Conservation (phyloP, 768 basidiomycete species). For the Amanita pallidorosea region DNA sequence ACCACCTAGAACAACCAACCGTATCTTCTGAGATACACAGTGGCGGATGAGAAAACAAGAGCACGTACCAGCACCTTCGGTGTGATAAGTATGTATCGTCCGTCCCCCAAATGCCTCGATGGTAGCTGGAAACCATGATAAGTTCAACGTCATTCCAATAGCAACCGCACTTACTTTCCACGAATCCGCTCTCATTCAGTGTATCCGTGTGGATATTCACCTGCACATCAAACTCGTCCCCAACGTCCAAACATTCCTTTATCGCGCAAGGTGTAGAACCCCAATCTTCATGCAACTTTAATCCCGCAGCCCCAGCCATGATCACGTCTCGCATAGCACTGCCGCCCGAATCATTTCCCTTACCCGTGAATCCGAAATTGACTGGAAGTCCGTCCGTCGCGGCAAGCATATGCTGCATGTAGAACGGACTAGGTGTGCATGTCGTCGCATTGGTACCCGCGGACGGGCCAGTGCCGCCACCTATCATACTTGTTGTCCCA, state of each 20-base stretch:
- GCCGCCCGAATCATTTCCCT: slow-evolving; percentile 84
- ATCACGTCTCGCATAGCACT: slow-evolving; percentile 72
- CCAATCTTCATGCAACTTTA: slow-evolving; percentile 99
- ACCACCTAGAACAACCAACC: slow-evolving; percentile 40
- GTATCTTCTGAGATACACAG: slow-evolving; percentile 1
- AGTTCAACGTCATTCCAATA: not conserved
- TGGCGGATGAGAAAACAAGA: not conserved
- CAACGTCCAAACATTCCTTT: slow-evolving; percentile 64
- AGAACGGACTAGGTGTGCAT: slow-evolving; percentile 85
- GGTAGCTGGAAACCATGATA: slow-evolving; percentile 43
- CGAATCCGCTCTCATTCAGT: slow-evolving; percentile 94
- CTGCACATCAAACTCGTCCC: slow-evolving; percentile 90
- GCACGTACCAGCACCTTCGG: slow-evolving; percentile 76
- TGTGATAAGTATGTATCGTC: slow-evolving; percentile 96
- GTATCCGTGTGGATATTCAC: slow-evolving; percentile 98
- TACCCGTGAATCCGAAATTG: slow-evolving; percentile 94
- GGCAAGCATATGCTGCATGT: slow-evolving; percentile 82
- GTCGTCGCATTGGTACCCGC: slow-evolving; percentile 90
- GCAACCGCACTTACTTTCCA: slow-evolving; percentile 58
- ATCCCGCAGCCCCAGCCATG: slow-evolving; percentile 72
- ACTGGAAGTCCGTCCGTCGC: slow-evolving; percentile 86
- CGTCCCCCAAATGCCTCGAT: slow-evolving; percentile 82
- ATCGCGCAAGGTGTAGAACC: slow-evolving; percentile 84
- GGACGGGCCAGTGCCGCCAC: slow-evolving; percentile 91
- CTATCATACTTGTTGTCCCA: slow-evolving; percentile 90